These are phyloP conservation scores for Eucalyptus curtisii DNA, from an alignment of 345 rosid species.

Conservation along the genomic window DNA sequence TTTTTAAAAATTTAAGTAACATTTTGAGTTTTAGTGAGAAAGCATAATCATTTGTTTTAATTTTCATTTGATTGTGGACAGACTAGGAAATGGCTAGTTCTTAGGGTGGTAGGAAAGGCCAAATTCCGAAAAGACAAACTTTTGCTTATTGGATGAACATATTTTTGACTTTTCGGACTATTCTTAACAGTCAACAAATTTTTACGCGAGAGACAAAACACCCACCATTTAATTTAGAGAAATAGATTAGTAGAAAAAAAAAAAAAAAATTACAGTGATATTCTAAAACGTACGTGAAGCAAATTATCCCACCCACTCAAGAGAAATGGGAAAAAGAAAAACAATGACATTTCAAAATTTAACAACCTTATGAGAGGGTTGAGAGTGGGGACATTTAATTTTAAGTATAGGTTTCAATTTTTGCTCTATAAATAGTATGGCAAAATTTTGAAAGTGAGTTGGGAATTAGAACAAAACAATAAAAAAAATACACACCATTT, in stretches of 20 bases:
- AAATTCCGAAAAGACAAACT: background rate
- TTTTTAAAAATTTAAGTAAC: background rate
- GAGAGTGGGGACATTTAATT: too few relatives aligned
- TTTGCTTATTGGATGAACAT: background rate
- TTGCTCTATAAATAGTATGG: rapidly evolving
- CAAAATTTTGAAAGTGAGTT: too few relatives aligned
- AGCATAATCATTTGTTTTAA: background rate
- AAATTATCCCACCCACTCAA: too few relatives aligned
- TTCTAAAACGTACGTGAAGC: background rate
- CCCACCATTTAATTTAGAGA: background rate
- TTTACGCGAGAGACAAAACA: background rate
- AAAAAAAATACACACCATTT: too few relatives aligned
- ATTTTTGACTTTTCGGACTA: background rate
- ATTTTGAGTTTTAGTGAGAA: background rate
- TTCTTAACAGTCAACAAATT: background rate
- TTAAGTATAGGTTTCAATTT: too few relatives aligned
- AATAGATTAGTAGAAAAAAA: background rate
- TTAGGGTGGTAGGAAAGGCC: background rate
- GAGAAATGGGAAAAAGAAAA: background rate
- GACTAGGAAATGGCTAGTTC: background rate
- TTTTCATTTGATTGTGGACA: background rate
- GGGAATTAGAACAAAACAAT: too few relatives aligned
- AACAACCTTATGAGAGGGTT: too few relatives aligned
- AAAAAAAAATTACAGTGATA: background rate
- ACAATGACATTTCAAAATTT: background rate